These are phyloP conservation scores for Iris pallida DNA, from an alignment of 116 monocot genomes.

Conservation along the genomic window DNA sequence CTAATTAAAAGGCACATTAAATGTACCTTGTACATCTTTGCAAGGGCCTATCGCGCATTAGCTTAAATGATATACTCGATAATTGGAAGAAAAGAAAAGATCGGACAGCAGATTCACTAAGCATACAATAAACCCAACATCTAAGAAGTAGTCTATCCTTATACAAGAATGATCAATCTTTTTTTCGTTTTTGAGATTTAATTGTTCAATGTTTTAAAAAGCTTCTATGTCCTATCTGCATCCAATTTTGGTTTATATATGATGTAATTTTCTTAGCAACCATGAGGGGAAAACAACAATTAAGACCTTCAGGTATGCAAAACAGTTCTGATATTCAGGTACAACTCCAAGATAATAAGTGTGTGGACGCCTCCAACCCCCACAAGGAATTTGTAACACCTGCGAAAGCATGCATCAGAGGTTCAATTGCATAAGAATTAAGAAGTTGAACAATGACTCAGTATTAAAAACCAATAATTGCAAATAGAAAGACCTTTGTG, in stretches of 20 bases:
- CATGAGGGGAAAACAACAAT: background rate
- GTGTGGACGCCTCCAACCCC: constrained; percentile 87
- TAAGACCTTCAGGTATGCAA: constrained; percentile 83
- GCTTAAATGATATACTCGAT: too few species aligned
- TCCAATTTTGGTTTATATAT: background rate
- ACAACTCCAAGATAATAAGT: constrained; percentile 68
- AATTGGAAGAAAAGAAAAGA: too few species aligned
- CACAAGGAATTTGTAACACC: constrained; percentile 75
- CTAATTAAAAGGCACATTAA: too few species aligned
- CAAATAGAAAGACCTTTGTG: constrained; percentile 47
- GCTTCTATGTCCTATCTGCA: too few species aligned
- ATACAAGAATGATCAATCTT: too few species aligned
- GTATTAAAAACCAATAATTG: background rate
- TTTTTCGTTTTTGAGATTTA: too few species aligned
- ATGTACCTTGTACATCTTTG: too few species aligned
- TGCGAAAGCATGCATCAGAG: constrained; percentile 17
- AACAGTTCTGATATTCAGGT: constrained; percentile 75
- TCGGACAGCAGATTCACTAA: too few species aligned
- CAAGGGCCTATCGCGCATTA: too few species aligned
- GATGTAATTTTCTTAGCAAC: background rate
- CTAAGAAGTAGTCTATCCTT: too few species aligned
- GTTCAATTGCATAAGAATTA: constrained; percentile 2
- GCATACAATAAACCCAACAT: too few species aligned
- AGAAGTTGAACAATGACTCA: background rate
- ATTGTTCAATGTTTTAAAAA: too few species aligned